Base-by-base conservation (phyloP, 2,329 filamentous ascomycete genomes). In the Tolypocladium nubicola region DNA sequence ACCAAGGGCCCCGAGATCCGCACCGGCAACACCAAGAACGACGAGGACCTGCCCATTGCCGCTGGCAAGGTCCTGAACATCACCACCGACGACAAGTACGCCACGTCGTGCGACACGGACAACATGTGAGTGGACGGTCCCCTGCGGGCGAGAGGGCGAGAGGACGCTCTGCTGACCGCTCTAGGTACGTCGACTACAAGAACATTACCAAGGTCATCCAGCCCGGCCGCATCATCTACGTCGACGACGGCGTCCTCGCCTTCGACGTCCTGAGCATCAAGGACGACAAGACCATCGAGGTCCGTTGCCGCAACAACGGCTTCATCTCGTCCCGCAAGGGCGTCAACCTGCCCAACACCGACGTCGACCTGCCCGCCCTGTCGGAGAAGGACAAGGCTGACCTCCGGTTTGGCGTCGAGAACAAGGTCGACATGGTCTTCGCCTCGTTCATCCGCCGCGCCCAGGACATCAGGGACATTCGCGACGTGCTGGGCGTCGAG, bases 131-230 rank as follows among this genome's bases (percentile, higher is more conserved):
- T 74, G 10, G 3, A 19, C 14, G 26, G 26, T 30, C 35, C 39
- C 8, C 26, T 3, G n/a, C 38, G 4, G 8, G 37, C 9, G 33
- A 3, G 30, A 50, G 4, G 8, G 37, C 9, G 33, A 3, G 30
- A 50, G 33, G 57, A 30, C 26, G 19, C 35, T 49, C 26, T 21
- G 56, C 43, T 50, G 26, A 23, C 21, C 53, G 26, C 19, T 9
- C 39, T 62, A 93, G 89, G 86, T 97, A 91, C 71, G 88, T 97
- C 70, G 93, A 97, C 81, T 97, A 99, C 83, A 95, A 96, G 86
- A 99, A 99, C 83, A 97, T 99, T 77, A 97, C 93, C 77, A 96
- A 95, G 80, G 94, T 99, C 67, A 97, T 99, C 70, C 76, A 89
- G 72, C 80, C 84, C 59, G 94, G 93, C 70, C 92, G 94, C 69